Evolutionary conservation across 768 basidiomycete genomes (phyloP), one percentile per base, ranked within the genome.

Genomic region (Trichaptum fuscoviolaceum): DNA sequence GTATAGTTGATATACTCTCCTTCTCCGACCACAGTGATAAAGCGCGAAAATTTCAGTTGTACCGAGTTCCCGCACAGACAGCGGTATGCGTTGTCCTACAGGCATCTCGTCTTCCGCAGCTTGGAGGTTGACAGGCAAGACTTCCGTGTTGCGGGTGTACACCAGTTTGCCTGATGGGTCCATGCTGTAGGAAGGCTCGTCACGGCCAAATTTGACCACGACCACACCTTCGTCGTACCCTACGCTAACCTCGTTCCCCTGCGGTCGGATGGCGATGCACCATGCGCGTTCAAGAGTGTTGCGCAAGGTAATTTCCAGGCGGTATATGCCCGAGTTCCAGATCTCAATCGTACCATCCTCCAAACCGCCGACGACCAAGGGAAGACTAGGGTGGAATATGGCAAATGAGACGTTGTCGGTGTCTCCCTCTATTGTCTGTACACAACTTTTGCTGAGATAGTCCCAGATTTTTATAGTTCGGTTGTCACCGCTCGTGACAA

Each of bases 1-100:
- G 96, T 99, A 76, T 99, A 99, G 70, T 93, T 94, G 78, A 99
- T 98, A 78, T 99, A 98, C 76, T 99, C 97, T 65, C 96, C 96
- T 72, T 99, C 96, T 1, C 92, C 91, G 66, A 97, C 94, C 52
- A 97, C 97, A 2, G 96, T 97, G 59, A 99, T 94, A 75, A 98
- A 99, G 12, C 96, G 96, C 88, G 75, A 91, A 99, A 66, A 98
- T 88, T 75, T 99, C 96, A 12, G 96, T 98, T 2, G 91, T 88
- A 36, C 97, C 96, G 59, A 99, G 87, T 78, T 99, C 97, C 71
- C 95, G 93, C 30, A 88, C 81, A 0, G 88, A 81, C 15, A 97
- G 79, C 1, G 86, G 82, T 20, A 98, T 80, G 23, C 91, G 86
- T 61, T 89, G 86, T 25, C 96, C 96, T 67, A 99, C 97, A 0